Evolutionary conservation across 495 filamentous ascomycete genomes (phyloP).

Genomic region (Podospora australis): DNA sequence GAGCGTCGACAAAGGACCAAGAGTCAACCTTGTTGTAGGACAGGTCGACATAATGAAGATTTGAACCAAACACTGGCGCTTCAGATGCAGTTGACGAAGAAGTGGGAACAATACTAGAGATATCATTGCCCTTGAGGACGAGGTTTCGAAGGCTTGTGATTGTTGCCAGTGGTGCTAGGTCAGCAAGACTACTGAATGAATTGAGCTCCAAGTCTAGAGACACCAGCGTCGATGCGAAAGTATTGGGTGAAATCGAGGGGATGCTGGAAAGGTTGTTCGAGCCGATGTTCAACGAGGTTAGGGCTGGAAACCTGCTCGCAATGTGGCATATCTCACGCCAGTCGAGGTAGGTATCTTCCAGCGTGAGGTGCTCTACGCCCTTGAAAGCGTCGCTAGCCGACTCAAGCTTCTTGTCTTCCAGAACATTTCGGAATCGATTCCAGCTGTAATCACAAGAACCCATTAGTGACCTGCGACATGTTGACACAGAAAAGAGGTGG

Average conservation of each 20-base stretch:
- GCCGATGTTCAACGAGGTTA: constrained; percentile 49
- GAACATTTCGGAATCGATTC: constrained; percentile 59
- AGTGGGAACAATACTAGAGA: constrained; percentile 28
- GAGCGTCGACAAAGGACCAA: constrained; percentile 64
- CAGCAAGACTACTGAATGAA: constrained; percentile 52
- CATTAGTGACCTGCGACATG: constrained; percentile 37
- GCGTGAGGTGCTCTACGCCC: constrained; percentile 58
- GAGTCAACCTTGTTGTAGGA: constrained; percentile 68
- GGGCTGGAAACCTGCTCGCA: constrained; percentile 48
- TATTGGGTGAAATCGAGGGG: constrained; percentile 32
- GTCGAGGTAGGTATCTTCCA: constrained; percentile 64
- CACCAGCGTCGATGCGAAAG: constrained; percentile 42
- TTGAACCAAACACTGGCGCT: constrained; percentile 24
- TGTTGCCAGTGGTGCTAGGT: constrained; percentile 49
- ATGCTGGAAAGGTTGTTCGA: constrained; percentile 45
- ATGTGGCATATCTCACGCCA: constrained; percentile 62
- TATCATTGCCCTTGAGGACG: constrained; percentile 53
- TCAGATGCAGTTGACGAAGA: no score
- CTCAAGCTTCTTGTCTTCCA: constrained; percentile 31
- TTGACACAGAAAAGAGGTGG: constrained; percentile 38
- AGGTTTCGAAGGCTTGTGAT: constrained; percentile 56
- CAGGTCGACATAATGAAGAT: constrained; percentile 64
- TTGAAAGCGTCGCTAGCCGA: constrained; percentile 38
- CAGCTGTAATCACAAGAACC: constrained; percentile 45
- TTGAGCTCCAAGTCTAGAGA: constrained; percentile 72